Evolutionary conservation across 2,329 filamentous ascomycete genomes (phyloP), one percentile per base, ranked within the genome.

Genomic region (Sphaerulina musiva): DNA sequence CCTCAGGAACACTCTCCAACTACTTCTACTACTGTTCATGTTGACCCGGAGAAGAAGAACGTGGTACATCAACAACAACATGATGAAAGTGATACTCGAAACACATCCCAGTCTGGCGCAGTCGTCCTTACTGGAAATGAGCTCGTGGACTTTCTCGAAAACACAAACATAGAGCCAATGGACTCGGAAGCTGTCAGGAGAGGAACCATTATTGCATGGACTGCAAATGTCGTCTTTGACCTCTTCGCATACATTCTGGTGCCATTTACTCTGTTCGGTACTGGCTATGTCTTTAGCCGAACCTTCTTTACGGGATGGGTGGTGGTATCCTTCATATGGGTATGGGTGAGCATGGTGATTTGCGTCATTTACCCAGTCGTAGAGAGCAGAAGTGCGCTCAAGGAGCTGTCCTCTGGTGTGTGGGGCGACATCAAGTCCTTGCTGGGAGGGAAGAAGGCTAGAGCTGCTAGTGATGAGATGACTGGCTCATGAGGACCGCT

Each of bases 271-370:
- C 52, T 75, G 61, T 74, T 74, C 59, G 70, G 73, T 51, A 68
- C 68, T 0, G 62, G 69, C 1, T 74, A 74, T 53, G 64, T 74
- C 20, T 74, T 72, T 56, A 70, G 64, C 29, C 65, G 68, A 29
- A 61, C 66, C 0, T 74, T 75, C 60, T 75, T 75, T 54, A 70
- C 67, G 0, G 72, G 64, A 0, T 74, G 72, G 70, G 69, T 73
- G 34, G 67, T 75, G 0, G 61, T 74, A 12, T 68, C 67, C 38
- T 74, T 75, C 48, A 63, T 71, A 10, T 75, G 72, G 73, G 70
- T 74, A 2, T 75, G 74, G 66, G 61, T 59, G 6, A 68, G 65
- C 14, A 70, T 69, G 55, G 67, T 65, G 1, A 71, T 75, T 17
- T 72, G 68, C 53, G 70, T 70, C 17, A 62, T 74, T 4, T 62